Evolutionary conservation across 179 eudicot genomes (phyloP).

Genomic region (Carnegiea gigantea): DNA sequence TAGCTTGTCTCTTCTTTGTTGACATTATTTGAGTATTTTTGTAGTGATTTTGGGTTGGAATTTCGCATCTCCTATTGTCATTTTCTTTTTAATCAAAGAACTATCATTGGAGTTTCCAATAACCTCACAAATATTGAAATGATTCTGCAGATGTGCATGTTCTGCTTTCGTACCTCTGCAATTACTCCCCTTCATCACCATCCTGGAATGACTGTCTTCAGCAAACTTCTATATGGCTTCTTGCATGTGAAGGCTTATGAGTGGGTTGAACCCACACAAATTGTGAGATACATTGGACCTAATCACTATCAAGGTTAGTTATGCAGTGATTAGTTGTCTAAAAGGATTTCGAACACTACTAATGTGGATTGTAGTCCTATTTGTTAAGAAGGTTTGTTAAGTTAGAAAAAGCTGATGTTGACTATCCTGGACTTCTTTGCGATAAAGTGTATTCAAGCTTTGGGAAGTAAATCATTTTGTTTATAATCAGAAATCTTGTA

Average conservation of each 20-base stretch:
- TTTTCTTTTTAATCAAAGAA: background rate
- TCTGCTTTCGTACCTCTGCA: conserved; percentile 85
- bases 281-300: conserved; percentile 41
- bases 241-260: conserved; percentile 95
- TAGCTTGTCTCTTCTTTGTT: background rate
- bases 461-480: conserved; percentile 41
- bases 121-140: conserved; percentile 15
- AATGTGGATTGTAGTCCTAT: background rate
- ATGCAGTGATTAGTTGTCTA: background rate
- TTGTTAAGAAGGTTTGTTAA: background rate
- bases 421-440: background rate
- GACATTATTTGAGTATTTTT: background rate
- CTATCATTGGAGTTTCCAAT: background rate
- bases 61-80: background rate
- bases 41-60: background rate
- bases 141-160: conserved; percentile 84
- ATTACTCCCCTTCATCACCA: conserved; percentile 96
- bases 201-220: conserved; percentile 98
- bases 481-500: background rate
- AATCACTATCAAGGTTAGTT: conserved; percentile 49
- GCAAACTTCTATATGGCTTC: too few relatives aligned
- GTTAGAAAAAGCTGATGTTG: background rate
- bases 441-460: conserved; percentile 45
- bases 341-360: background rate
- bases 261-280: conserved; percentile 83